Evolutionary conservation across 2,329 filamentous ascomycete genomes (phyloP).

Genomic region (Penicillium sp.): DNA sequence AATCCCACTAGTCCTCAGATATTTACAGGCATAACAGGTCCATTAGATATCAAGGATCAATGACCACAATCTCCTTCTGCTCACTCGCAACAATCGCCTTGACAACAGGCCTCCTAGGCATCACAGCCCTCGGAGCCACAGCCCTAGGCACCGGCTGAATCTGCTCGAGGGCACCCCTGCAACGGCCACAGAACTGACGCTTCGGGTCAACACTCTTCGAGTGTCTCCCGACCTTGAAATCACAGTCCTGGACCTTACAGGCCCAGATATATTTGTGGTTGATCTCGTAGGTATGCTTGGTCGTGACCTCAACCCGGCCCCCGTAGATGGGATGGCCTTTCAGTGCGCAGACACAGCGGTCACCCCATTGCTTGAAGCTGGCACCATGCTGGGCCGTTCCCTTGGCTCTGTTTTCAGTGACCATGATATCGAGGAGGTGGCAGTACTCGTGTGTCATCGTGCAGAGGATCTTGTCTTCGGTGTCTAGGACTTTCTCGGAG

Average conservation of each 20-base stretch:
- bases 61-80: not conserved
- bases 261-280: constrained; percentile 90
- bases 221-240: constrained; percentile 74
- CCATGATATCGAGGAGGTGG: constrained; percentile 88
- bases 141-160: constrained; percentile 70
- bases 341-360: constrained; percentile 39
- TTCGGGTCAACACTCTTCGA: constrained; percentile 76
- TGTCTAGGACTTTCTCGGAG: constrained; percentile 81
- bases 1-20: not conserved
- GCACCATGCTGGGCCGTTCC: constrained; percentile 64
- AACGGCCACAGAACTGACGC: constrained; percentile 73
- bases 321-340: constrained; percentile 51
- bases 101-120: constrained; percentile 25
- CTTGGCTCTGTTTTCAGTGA: constrained; percentile 60
- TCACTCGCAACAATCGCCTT: not conserved
- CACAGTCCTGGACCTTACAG: constrained; percentile 61
- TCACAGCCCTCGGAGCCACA: constrained; percentile 37
- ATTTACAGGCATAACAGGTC: not conserved
- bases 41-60: not conserved
- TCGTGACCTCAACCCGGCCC: constrained; percentile 71
- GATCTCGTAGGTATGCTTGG: constrained; percentile 85
- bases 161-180: constrained; percentile 69
- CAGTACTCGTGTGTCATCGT: constrained; percentile 97
- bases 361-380: constrained; percentile 73
- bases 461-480: constrained; percentile 74